Evolutionary conservation across 1,139 yeast species (phyloP).

Genomic region (Candida albicans): DNA sequence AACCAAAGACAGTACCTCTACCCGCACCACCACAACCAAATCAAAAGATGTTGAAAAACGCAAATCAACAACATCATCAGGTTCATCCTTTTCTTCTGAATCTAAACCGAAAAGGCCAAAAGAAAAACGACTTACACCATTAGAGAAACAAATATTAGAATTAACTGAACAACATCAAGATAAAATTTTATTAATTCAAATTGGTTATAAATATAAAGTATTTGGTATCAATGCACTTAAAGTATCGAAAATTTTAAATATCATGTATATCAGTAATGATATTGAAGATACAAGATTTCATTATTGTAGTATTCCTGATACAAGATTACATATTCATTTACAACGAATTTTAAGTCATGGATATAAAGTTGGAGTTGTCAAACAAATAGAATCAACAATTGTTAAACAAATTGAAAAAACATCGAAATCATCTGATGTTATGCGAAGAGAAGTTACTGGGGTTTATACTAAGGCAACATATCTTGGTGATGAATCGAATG

Average conservation of each 20-base stretch:
- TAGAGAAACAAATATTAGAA: slow-evolving; percentile 73
- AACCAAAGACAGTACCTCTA: too few species aligned
- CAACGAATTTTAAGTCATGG: slow-evolving; percentile 65
- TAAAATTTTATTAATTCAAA: slow-evolving; percentile 75
- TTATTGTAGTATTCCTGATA: slow-evolving; percentile 82
- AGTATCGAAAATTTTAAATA: slow-evolving; percentile 66
- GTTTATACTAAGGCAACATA: slow-evolving; percentile 86
- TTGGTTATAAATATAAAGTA: slow-evolving; percentile 87
- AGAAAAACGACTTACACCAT: slow-evolving; percentile 53
- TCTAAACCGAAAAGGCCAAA: neutral
- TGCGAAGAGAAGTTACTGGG: slow-evolving; percentile 66
- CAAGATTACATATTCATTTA: slow-evolving; percentile 69
- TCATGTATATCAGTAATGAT: slow-evolving; percentile 69
- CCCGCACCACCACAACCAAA: neutral
- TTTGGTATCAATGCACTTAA: slow-evolving; percentile 80
- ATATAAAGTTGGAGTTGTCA: slow-evolving; percentile 80
- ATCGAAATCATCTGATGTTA: slow-evolving; percentile 46
- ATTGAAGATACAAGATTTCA: slow-evolving; percentile 63
- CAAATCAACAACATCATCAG: neutral
- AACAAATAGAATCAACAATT: slow-evolving; percentile 82
- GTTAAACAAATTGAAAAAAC: slow-evolving; percentile 52
- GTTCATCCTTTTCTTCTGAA: neutral
- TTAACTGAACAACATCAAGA: slow-evolving; percentile 62
- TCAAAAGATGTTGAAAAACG: neutral
- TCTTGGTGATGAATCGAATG: slow-evolving; percentile 55